Evolutionary conservation across 331 rosid species (phyloP), one percentile per base, ranked within the genome.

Genomic region (Rosa hybrid): DNA sequence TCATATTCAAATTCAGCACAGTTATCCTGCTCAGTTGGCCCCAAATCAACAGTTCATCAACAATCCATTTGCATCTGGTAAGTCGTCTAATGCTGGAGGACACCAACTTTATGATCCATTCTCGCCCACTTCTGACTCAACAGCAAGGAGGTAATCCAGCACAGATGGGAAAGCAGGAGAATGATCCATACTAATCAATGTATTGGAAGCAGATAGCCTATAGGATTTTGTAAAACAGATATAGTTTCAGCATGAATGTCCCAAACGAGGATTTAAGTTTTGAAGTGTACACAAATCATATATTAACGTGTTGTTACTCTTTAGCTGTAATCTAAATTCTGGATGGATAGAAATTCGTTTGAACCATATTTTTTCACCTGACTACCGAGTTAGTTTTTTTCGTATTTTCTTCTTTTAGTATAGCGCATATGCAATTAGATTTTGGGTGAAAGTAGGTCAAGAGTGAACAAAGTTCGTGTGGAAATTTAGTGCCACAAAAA

Each of bases 51-150:
- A 81, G 60, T 84, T 87, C 76, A 51, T 76, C 84, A 85, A 71
- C 83, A 86, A 78, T 77, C 88, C 90, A 48, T 74, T 86, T 76
- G 75, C 79, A 77, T 81, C 92, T 67, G 86, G 91, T 60, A 90
- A 79, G 85, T 83, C 83, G 4, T 79, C 88, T 65, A 78, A 77
- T 84, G 77, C 93, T 13, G 87, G 88, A 8, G 99, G 91, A 74
- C 98, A 77, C 49, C 92, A 90, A 86, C 84, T 93, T 75, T 96
- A 91, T 80, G 98, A 96, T 87, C 99, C 98, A 17, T 96, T 96
- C 85, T 87, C 97, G 5, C 98, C 97, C 42, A 87, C 97, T 30
- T 91, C 98, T 30, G 62, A 90, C 84, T 80, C 90, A 21, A 83
- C 82, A 71, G 68, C 88, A 51, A 65, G 86, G 79, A 81, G 87